phyloP scores from a whole-genome alignment of 2,329 filamentous ascomycete genomes.

The Penicillium sp. region DNA sequence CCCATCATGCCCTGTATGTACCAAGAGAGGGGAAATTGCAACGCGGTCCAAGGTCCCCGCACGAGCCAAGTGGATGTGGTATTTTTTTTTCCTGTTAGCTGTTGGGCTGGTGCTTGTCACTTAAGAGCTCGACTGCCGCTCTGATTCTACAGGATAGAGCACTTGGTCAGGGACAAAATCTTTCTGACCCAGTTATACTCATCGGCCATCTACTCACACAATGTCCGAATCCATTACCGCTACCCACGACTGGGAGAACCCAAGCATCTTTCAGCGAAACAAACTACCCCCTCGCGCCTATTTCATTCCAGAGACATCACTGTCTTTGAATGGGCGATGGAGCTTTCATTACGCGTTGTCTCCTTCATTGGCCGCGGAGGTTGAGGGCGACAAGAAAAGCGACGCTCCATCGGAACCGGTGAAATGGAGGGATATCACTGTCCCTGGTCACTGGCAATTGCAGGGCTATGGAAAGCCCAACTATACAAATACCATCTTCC shows the following conservation, averaged over 20 bases:
- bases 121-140: background rate
- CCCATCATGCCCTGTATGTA: background rate
- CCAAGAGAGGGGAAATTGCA: background rate
- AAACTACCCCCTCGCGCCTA: slow-evolving; percentile 3
- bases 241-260: slow-evolving; percentile 1
- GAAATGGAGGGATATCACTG: slow-evolving; percentile 30
- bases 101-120: background rate
- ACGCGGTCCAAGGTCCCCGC: background rate
- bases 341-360: background rate
- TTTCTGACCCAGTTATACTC: no score
- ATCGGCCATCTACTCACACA: no score
- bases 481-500: slow-evolving; percentile 71
- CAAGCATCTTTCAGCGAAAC: slow-evolving; percentile 3
- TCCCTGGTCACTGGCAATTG: slow-evolving; percentile 72
- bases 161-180: no score
- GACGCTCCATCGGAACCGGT: background rate
- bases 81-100: background rate
- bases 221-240: background rate
- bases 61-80: background rate
- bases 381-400: background rate
- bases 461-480: slow-evolving; percentile 70
- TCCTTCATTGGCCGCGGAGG: background rate
- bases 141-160: background rate
- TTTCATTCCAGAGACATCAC: background rate
- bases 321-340: slow-evolving; percentile 2